Evolutionary conservation across 331 rosid species (phyloP).

Genomic region (Prunus yedoensis): DNA sequence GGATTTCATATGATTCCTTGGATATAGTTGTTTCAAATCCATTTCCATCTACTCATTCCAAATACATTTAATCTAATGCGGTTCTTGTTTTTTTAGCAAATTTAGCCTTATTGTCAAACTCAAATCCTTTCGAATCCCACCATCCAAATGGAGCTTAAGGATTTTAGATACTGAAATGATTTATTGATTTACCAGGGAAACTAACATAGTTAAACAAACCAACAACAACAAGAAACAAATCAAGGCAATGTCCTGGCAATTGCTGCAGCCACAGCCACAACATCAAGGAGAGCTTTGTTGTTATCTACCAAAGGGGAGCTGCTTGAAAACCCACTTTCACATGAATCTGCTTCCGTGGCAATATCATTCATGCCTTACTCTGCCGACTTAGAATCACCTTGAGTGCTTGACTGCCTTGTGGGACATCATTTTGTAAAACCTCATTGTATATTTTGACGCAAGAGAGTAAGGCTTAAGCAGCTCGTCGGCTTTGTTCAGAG

Average conservation of each 20-base stretch:
- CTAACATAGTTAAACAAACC: not conserved
- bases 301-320: slow-evolving; percentile 36
- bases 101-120: too few relatives aligned
- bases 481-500: slow-evolving; percentile 7
- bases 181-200: not conserved
- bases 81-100: too few relatives aligned
- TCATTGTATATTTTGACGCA: slow-evolving; percentile 25
- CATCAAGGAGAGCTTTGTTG: slow-evolving; percentile 35
- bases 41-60: too few relatives aligned
- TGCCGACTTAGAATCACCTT: slow-evolving; percentile 41
- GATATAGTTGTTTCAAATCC: too few relatives aligned
- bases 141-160: too few relatives aligned
- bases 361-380: slow-evolving; percentile 39
- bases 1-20: too few relatives aligned
- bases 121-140: too few relatives aligned
- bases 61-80: too few relatives aligned
- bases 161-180: not conserved
- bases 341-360: slow-evolving; percentile 27
- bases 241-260: slow-evolving; percentile 35
- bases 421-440: slow-evolving; percentile 27
- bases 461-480: slow-evolving; percentile 32
- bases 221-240: not conserved
- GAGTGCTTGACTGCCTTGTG: slow-evolving; percentile 39
- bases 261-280: slow-evolving; percentile 32
- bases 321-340: slow-evolving; percentile 37